These are phyloP conservation scores for Peziza echinospora DNA, from an alignment of 495 filamentous ascomycete genomes.

Conservation along the genomic window DNA sequence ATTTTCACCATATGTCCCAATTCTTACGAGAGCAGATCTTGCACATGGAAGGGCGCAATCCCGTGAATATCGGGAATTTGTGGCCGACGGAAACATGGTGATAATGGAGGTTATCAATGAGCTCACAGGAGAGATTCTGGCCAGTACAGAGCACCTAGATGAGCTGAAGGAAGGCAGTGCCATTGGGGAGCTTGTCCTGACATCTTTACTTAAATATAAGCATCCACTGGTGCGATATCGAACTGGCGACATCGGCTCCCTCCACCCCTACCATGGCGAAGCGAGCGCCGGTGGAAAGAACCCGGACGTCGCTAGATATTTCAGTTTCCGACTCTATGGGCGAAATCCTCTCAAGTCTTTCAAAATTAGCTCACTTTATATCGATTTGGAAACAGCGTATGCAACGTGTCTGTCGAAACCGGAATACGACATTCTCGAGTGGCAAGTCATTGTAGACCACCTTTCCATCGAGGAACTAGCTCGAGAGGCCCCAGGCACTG, in stretches of 20 bases:
- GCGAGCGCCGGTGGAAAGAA: not conserved
- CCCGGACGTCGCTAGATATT: conserved; percentile 4
- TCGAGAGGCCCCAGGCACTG: not conserved
- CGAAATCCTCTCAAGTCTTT: conserved; percentile 23
- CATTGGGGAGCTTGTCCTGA: conserved; percentile 21
- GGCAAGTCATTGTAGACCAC: conserved; percentile 20
- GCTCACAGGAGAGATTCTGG: too few species aligned
- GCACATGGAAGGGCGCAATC: too few species aligned
- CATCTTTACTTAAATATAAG: conserved; percentile 21
- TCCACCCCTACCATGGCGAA: conserved; percentile 15
- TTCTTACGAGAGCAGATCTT: too few species aligned
- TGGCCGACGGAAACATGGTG: conserved; percentile 19
- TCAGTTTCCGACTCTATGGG: conserved; percentile 17
- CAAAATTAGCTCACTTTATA: conserved; percentile 19
- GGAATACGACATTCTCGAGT: conserved; percentile 19
- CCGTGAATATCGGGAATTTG: too few species aligned
- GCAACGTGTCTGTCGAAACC: conserved; percentile 7
- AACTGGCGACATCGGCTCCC: conserved; percentile 22
- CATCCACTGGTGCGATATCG: conserved; percentile 24
- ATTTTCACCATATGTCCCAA: too few species aligned
- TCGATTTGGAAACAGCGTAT: conserved; percentile 13
- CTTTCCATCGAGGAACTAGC: not conserved
- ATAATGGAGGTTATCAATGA: conserved; percentile 14
- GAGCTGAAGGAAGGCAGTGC: too few species aligned
- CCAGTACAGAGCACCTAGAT: too few species aligned